These are phyloP conservation scores for Sarocladiaceae sp. DNA, from an alignment of 2,329 filamentous ascomycete species.

Conservation along the genomic window DNA sequence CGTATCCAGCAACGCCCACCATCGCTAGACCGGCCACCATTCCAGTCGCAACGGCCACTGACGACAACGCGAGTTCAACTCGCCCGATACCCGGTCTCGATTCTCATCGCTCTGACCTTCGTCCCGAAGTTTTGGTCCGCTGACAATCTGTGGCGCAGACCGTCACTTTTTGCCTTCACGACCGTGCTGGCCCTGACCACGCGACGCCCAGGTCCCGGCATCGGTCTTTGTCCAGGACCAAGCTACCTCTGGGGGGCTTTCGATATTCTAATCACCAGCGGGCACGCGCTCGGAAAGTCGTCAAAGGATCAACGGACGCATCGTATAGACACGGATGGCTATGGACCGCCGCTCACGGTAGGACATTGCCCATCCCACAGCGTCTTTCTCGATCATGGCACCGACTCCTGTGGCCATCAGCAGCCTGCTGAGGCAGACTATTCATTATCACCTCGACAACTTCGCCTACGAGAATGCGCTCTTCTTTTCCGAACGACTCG, in stretches of 20 bases:
- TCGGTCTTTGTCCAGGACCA: not conserved
- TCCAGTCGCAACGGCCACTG: constrained; percentile 2
- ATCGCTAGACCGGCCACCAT: constrained; percentile 7
- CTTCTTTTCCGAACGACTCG: constrained; percentile 85
- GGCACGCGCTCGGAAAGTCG: not conserved
- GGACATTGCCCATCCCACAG: constrained; percentile 5
- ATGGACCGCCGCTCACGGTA: constrained; percentile 6
- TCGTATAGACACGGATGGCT: not conserved
- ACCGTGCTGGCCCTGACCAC: constrained; percentile 4
- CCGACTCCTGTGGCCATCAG: constrained; percentile 46
- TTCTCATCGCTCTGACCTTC: not conserved
- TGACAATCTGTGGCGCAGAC: not conserved
- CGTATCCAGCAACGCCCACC: not conserved
- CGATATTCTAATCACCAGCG: not conserved
- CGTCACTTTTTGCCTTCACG: not conserved
- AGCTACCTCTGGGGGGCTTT: not conserved
- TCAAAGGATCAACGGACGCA: not conserved
- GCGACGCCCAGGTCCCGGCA: not conserved
- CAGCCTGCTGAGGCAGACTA: constrained; percentile 52
- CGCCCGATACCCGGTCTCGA: not conserved
- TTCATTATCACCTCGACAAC: constrained; percentile 79
- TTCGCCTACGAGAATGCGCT: constrained; percentile 84
- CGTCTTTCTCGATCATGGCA: constrained; percentile 37
- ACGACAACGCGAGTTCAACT: constrained; percentile 3
- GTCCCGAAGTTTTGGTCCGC: not conserved